Conservation (phyloP, 768 basidiomycete species). For the Cyathus striatus region DNA sequence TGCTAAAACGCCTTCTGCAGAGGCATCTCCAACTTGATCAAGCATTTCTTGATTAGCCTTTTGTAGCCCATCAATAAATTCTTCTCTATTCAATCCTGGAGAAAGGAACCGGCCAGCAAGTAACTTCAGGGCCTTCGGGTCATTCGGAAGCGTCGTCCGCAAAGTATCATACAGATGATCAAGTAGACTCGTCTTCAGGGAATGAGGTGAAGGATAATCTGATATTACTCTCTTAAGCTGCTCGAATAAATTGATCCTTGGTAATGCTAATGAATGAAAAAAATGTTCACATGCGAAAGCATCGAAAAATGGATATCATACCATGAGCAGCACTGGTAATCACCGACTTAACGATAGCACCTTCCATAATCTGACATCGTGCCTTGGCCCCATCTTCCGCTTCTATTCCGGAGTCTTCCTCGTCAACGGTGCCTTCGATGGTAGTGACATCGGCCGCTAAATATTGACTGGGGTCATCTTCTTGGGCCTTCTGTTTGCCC, state of each 20-base stretch:
- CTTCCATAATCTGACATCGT: slow-evolving; percentile 64
- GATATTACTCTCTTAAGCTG: slow-evolving; percentile 30
- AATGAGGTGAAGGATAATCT: slow-evolving; percentile 28
- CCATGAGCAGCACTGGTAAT: slow-evolving; percentile 73
- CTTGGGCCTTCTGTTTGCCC: slow-evolving; percentile 15
- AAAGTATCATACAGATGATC: slow-evolving; percentile 33
- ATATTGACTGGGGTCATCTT: slow-evolving; percentile 22
- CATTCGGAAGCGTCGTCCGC: slow-evolving; percentile 21
- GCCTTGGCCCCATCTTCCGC: slow-evolving; percentile 49
- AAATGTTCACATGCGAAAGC: slow-evolving; percentile 9
- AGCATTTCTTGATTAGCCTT: slow-evolving; percentile 34
- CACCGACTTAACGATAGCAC: slow-evolving; percentile 77
- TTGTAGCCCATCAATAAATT: slow-evolving; percentile 31
- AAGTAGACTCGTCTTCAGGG: slow-evolving; percentile 29
- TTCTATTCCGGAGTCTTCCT: slow-evolving; percentile 36
- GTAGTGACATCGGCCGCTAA: slow-evolving; percentile 26
- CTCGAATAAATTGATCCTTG: slow-evolving; percentile 35
- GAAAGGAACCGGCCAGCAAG: slow-evolving; percentile 26
- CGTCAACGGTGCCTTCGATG: neutral
- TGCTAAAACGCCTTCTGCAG: slow-evolving; percentile 20
- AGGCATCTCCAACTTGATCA: slow-evolving; percentile 11
- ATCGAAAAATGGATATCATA: slow-evolving; percentile 17
- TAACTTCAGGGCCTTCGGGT: slow-evolving; percentile 31
- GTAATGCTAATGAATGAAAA: slow-evolving; percentile 28
- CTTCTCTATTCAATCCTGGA: slow-evolving; percentile 22